Base-by-base conservation (phyloP, 768 basidiomycete species). In the Collybiopsis luxurians region DNA sequence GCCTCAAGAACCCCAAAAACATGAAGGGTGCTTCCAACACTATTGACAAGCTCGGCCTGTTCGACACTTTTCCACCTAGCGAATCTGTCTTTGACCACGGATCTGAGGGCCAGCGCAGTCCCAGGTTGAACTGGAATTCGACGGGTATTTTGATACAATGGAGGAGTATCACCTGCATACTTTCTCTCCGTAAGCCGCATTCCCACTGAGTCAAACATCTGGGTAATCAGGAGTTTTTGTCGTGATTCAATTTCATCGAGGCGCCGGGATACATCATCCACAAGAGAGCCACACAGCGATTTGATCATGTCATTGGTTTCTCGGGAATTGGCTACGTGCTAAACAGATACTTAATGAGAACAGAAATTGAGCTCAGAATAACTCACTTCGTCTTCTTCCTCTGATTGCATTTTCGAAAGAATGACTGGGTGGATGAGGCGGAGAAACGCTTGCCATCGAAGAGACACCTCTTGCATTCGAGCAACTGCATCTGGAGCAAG, bases 31-130 rank as follows among this genome's bases (percentile, higher is more conserved):
- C 53, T 55, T 2, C 44, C 30, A 4, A 55, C 53, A 13, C 53
- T 45, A n/a, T 56, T 56, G 2, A 56, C 38, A 17, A 56, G 46
- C 21, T 56, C 55, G 1, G 55, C 55, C 24, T 56, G 55, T 13
- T 56, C 46, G n/a, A 24, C 6, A 43, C 38, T 40, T 6, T 4
- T 6, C 31, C 31, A 34, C 6, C 13, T 13, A 34, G 31, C 13
- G 13, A 34, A 34, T 13, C 31, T 34, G 5, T 13, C 31, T 34
- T 34, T 5, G 5, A 34, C 6, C 13, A 13, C 13, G 13, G 13
- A 34, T 13, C 31, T 5, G 13, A 34, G 31, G 13, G 31, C 31
- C 13, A 6, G 6, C 31, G 5, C 13, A 6, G 31, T 13, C 31
- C 13, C 6, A 6, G 5, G 5, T 5, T 34, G 31, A 34, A 34